Conservation (phyloP, 495 filamentous ascomycete species). For the Penicillium coprophilum region DNA sequence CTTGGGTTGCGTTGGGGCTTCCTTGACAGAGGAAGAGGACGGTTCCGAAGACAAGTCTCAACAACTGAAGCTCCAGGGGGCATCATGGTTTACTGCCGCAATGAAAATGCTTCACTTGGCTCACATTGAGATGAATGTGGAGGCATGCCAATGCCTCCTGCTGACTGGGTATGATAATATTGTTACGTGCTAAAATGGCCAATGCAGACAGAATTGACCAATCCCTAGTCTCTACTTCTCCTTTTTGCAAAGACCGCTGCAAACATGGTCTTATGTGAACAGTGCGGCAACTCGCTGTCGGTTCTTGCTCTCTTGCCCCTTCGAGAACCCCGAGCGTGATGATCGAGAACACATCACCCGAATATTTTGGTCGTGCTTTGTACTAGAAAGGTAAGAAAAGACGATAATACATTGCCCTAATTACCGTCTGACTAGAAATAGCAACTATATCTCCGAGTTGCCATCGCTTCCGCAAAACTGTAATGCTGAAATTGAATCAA, state of each 20-base stretch:
- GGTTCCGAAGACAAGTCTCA: conserved; percentile 1
- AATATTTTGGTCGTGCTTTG: conserved; percentile 16
- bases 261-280: conserved; percentile 15
- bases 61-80: conserved; percentile 3
- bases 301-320: conserved; percentile 7
- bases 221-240: conserved; percentile 10
- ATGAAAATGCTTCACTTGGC: conserved; percentile 14
- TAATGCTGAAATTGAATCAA: conserved; percentile 13
- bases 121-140: conserved; percentile 12
- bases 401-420: background rate
- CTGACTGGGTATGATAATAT: conserved; percentile 8
- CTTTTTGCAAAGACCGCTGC: conserved; percentile 12
- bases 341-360: conserved; percentile 9
- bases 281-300: conserved; percentile 13
- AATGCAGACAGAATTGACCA: background rate
- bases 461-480: conserved; percentile 12
- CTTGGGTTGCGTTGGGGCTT: conserved; percentile 12
- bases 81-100: conserved; percentile 11
- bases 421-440: background rate
- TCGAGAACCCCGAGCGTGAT: conserved; percentile 7
- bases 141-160: conserved; percentile 13
- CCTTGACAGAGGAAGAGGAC: conserved; percentile 4
- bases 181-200: background rate
- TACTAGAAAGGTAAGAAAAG: conserved; percentile 7
- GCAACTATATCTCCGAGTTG: conserved; percentile 13